These are phyloP conservation scores for Sarocladium brachiariae DNA, from an alignment of 2,329 filamentous ascomycete species.

Conservation along the genomic window DNA sequence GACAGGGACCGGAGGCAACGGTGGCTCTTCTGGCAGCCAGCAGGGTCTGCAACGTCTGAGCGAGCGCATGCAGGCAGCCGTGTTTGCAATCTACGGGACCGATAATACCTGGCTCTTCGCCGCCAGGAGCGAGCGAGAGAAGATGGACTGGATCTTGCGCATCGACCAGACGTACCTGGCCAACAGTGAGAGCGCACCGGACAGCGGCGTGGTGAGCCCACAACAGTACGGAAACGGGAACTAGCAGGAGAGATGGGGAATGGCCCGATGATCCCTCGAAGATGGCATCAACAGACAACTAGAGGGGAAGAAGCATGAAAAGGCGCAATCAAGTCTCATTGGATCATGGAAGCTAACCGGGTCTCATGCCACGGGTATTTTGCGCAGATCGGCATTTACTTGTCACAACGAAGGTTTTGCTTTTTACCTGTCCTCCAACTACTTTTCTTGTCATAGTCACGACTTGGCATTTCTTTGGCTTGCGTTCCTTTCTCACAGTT, in stretches of 20 bases:
- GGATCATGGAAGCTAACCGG: neutral
- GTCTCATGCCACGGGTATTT: neutral
- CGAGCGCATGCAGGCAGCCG: constrained; percentile 58
- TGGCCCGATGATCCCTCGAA: neutral
- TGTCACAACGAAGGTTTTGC: neutral
- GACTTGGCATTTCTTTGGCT: neutral
- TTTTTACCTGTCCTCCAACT: neutral
- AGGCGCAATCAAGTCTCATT: constrained; percentile 7
- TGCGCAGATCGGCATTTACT: neutral
- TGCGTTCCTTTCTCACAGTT: neutral
- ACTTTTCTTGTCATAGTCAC: no score
- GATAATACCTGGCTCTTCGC: constrained; percentile 96
- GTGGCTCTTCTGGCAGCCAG: constrained; percentile 15
- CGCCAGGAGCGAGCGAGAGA: constrained; percentile 80
- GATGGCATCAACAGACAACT: neutral
- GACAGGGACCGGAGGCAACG: constrained; percentile 33
- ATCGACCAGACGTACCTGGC: constrained; percentile 74
- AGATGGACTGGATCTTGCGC: constrained; percentile 93
- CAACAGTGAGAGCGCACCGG: constrained; percentile 34
- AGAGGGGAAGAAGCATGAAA: constrained; percentile 7
- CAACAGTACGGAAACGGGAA: constrained; percentile 23
- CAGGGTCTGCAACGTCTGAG: constrained; percentile 46
- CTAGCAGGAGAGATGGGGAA: neutral
- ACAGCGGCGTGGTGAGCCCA: constrained; percentile 31
- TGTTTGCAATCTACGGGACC: constrained; percentile 91